Percentiles rank a stretch among this genome's conserved stretches.
Conservation (phyloP, 1,284 basidiomycete genomes). For the Moniliophthora roreri region DNA sequence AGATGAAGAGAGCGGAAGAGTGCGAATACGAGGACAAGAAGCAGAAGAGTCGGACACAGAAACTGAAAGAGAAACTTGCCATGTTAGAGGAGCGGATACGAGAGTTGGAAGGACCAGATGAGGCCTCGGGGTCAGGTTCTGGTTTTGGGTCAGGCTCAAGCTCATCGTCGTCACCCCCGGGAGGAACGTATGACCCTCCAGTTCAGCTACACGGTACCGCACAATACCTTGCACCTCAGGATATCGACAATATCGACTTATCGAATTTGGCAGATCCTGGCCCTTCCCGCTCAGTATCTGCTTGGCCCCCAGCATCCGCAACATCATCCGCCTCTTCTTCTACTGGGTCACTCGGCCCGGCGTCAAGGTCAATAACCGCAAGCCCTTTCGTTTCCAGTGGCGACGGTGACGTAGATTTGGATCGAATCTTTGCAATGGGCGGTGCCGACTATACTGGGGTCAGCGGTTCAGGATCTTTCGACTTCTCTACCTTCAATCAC, state of each 20-base stretch:
- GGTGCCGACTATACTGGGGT: too few relatives aligned
- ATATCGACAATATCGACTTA: constrained; percentile 9
- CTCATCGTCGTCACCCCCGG: constrained; percentile 12
- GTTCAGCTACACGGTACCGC: not conserved
- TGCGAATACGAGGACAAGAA: constrained; percentile 64
- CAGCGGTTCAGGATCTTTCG: constrained; percentile 3
- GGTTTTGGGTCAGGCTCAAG: constrained; percentile 10
- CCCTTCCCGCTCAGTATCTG: constrained; percentile 3
- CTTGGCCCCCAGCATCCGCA: constrained; percentile 21
- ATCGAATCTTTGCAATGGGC: constrained; percentile 19
- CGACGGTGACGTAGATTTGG: constrained; percentile 4
- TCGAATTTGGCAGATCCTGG: constrained; percentile 6
- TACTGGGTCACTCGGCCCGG: constrained; percentile 12
- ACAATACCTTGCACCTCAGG: constrained; percentile 1
- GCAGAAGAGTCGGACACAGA: constrained; percentile 60
- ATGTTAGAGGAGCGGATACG: constrained; percentile 53
- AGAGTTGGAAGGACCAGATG: constrained; percentile 44
- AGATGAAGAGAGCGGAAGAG: constrained; percentile 50
- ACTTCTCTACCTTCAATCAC: constrained; percentile 10
- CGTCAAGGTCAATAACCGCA: constrained; percentile 7
- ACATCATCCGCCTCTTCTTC: constrained; percentile 16
- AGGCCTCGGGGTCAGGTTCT: constrained; percentile 20
- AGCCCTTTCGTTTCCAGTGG: constrained; percentile 9
- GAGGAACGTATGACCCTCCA: constrained; percentile 5
- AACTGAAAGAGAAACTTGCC: constrained; percentile 55